phyloP scores from a whole-genome alignment of 2,329 filamentous ascomycete genomes.

The Arthrobotrys sphaeroides region DNA sequence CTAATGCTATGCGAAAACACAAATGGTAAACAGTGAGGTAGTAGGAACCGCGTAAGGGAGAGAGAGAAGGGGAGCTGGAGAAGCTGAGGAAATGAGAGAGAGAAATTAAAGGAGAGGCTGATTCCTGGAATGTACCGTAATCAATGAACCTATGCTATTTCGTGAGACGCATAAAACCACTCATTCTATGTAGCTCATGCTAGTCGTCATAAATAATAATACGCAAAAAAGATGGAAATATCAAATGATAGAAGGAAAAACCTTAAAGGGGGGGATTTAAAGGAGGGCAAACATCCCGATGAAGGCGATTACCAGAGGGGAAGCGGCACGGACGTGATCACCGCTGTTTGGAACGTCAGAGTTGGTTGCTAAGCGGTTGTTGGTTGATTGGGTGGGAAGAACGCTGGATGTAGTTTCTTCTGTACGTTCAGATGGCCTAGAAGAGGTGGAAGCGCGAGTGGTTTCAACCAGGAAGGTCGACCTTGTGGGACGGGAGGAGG shows the following conservation, averaged over 20 bases:
- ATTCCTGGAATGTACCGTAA: not conserved
- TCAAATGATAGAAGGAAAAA: not conserved
- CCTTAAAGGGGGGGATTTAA: not conserved
- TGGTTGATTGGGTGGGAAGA: not conserved
- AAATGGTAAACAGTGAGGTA: not conserved
- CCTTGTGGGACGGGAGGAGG: constrained; percentile 4
- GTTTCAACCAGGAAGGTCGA: constrained; percentile 23
- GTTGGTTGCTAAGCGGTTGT: not conserved
- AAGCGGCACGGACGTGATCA: constrained; percentile 10
- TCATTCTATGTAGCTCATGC: constrained; percentile 7
- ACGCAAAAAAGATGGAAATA: not conserved
- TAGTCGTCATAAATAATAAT: not conserved
- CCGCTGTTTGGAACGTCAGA: constrained; percentile 24
- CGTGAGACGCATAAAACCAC: not conserved
- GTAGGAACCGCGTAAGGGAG: not conserved
- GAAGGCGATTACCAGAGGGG: constrained; percentile 26
- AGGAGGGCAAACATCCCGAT: constrained; percentile 31
- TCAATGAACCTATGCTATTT: not conserved
- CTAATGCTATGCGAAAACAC: constrained; percentile 36
- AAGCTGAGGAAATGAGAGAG: not conserved
- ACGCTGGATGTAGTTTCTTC: constrained; percentile 11
- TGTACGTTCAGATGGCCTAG: not conserved
- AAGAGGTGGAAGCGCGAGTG: not conserved
- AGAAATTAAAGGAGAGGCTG: not conserved
- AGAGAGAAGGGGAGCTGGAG: not conserved